These are phyloP conservation scores for Lactarius sanguifluus DNA, from an alignment of 768 basidiomycete species.

Conservation along the genomic window DNA sequence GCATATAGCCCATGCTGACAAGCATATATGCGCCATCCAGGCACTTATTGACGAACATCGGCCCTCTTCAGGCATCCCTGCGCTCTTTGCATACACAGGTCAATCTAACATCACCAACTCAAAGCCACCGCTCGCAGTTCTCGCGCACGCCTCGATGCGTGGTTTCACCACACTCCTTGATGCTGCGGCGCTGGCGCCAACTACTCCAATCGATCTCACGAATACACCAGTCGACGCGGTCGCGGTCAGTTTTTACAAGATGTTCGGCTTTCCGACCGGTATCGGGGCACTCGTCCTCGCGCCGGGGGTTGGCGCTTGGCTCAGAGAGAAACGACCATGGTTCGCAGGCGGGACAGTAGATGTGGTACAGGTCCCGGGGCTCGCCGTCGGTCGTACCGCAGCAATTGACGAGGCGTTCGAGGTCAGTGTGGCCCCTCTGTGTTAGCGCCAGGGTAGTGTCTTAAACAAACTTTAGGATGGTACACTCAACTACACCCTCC, in stretches of 20 bases:
- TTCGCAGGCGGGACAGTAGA: conserved; percentile 83
- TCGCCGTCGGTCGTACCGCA: conserved; percentile 56
- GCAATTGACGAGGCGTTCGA: conserved; percentile 75
- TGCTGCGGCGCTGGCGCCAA: conserved; percentile 77
- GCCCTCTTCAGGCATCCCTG: conserved; percentile 50
- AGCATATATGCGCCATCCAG: conserved; percentile 38
- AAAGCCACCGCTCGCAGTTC: conserved; percentile 65
- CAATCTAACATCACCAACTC: conserved; percentile 82
- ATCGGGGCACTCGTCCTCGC: conserved; percentile 66
- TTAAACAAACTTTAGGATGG: conserved; percentile 58
- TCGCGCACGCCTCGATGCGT: conserved; percentile 60
- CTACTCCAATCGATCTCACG: conserved; percentile 62
- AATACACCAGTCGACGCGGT: conserved; percentile 76
- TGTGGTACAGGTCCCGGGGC: conserved; percentile 80
- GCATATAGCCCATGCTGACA: conserved; percentile 17
- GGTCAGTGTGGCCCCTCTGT: conserved; percentile 41
- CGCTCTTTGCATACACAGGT: conserved; percentile 73
- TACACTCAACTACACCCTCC: conserved; percentile 76
- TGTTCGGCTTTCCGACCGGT: conserved; percentile 87
- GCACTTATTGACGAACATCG: conserved; percentile 52
- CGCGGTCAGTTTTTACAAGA: conserved; percentile 85
- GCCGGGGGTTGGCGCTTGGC: conserved; percentile 57
- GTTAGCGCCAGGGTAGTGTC: conserved; percentile 1
- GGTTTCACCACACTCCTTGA: conserved; percentile 80
- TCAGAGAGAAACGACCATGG: conserved; percentile 67